Evolutionary conservation across 1,284 basidiomycete species (phyloP).

Genomic region (Vanrija sp.): DNA sequence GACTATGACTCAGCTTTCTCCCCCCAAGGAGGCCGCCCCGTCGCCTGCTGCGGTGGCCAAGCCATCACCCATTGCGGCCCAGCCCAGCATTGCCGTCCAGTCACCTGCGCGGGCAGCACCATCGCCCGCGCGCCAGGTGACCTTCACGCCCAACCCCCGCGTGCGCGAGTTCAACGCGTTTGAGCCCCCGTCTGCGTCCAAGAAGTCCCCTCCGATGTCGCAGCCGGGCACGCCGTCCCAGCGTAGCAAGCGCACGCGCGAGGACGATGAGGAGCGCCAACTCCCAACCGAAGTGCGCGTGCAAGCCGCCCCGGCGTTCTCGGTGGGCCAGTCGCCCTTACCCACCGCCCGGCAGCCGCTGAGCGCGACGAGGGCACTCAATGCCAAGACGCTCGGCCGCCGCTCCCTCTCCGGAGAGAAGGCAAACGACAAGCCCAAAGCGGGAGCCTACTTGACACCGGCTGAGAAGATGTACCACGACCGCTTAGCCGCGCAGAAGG

Average conservation of each 20-base stretch:
- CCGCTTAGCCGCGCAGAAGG: neutral
- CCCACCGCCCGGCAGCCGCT: too few relatives aligned
- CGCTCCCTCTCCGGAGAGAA: neutral
- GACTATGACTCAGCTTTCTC: neutral
- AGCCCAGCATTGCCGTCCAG: neutral
- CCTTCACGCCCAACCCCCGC: neutral
- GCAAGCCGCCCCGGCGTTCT: neutral
- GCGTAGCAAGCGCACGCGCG: constrained; percentile 9
- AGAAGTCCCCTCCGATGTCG: neutral
- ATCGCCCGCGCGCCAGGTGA: neutral
- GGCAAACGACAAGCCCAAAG: neutral
- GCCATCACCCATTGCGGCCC: neutral
- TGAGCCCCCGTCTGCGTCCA: neutral
- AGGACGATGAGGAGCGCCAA: constrained; percentile 9
- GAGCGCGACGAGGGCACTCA: too few relatives aligned
- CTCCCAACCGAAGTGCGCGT: constrained; percentile 4
- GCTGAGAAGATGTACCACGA: too few relatives aligned
- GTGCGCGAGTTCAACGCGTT: neutral
- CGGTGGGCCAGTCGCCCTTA: too few relatives aligned
- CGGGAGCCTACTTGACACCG: too few relatives aligned
- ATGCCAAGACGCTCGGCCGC: neutral
- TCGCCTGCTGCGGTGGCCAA: neutral
- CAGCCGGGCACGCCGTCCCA: neutral
- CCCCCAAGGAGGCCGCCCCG: neutral
- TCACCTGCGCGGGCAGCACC: neutral